Evolutionary conservation across 2,329 filamentous ascomycete species (phyloP), one percentile per base, ranked within the genome.

Genomic region (Ploettnerulaceae sp.): DNA sequence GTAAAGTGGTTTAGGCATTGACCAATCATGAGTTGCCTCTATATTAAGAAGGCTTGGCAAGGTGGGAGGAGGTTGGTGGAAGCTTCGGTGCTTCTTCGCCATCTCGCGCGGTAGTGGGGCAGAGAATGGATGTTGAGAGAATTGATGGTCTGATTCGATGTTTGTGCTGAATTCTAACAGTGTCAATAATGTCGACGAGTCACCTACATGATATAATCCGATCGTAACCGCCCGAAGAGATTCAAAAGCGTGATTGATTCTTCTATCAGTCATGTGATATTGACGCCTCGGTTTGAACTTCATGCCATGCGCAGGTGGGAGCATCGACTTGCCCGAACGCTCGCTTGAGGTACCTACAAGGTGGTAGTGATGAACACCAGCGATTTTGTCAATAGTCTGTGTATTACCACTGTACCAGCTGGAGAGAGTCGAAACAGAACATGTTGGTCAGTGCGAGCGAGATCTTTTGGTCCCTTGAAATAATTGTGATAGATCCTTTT

Each of bases 1-100:
- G 45, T 48, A 42, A 18, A 38, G 45, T 42, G 38, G 25, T 33
- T 35, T 17, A 25, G 7, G 20, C 24, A 43, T 48, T 43, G 38
- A 15, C 39, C 32, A 42, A 42, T 43, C 18, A 28, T 28, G 25
- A 12, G 25, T n/a, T n/a, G n/a, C n/a, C n/a, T n/a, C n/a, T n/a
- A n/a, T n/a, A 48, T 2, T 24, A 34, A 6, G 26, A 15, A 12
- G 34, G 17, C 22, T n/a, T 2, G 21, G 21, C 32, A 42, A 22
- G 28, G 28, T 41, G 38, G 37, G 25, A 40, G 25, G 25, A 12
- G 7, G 12, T 28, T n/a, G n/a, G n/a, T n/a, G n/a, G n/a, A n/a
- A n/a, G n/a, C n/a, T n/a, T n/a, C n/a, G n/a, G n/a, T n/a, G n/a
- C n/a, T 8, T 11, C 36, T 11, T 39, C 22, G 36, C 36, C 20